A percentile compares a stretch with the other conserved stretches of the same genome.
These are phyloP conservation scores for Cucurbita moschata DNA, from an alignment of 306 rosid genomes.

Conservation along the genomic window DNA sequence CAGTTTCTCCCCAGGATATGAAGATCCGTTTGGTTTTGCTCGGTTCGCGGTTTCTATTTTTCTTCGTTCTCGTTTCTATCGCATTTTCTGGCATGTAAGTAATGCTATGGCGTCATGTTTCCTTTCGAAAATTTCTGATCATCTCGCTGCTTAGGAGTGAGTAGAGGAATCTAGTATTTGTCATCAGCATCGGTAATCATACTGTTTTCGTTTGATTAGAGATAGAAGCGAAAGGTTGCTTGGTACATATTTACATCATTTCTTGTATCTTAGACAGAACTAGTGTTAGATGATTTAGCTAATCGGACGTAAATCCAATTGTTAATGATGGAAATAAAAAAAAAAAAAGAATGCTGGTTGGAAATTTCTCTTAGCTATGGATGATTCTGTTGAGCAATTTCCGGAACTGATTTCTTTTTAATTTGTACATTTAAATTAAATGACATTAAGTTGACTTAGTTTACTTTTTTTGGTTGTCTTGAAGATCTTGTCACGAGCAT, in stretches of 20 bases:
- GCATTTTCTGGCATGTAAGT: constrained; percentile 25
- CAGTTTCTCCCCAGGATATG: constrained; percentile 8
- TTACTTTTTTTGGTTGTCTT: neutral
- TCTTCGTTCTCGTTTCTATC: constrained; percentile 14
- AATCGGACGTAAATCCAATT: neutral
- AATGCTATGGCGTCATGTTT: constrained; percentile 9
- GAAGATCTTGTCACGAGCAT: neutral
- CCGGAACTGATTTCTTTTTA: neutral
- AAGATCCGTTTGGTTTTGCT: constrained; percentile 3
- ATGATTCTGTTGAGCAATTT: neutral
- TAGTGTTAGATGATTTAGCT: neutral
- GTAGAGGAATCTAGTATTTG: neutral
- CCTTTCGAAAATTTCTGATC: neutral
- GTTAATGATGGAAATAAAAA: neutral
- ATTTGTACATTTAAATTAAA: neutral
- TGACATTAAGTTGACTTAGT: neutral
- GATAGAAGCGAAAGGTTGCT: neutral
- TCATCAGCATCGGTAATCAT: neutral
- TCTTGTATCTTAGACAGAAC: neutral
- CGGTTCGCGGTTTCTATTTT: neutral
- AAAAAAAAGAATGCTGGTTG: neutral
- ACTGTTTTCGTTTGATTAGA: neutral
- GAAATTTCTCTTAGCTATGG: neutral
- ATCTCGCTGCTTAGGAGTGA: neutral
- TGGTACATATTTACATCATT: neutral